These are phyloP conservation scores for Globisporangium spinosum DNA, from an alignment of 352 stramenopile species.

Conservation along the genomic window DNA sequence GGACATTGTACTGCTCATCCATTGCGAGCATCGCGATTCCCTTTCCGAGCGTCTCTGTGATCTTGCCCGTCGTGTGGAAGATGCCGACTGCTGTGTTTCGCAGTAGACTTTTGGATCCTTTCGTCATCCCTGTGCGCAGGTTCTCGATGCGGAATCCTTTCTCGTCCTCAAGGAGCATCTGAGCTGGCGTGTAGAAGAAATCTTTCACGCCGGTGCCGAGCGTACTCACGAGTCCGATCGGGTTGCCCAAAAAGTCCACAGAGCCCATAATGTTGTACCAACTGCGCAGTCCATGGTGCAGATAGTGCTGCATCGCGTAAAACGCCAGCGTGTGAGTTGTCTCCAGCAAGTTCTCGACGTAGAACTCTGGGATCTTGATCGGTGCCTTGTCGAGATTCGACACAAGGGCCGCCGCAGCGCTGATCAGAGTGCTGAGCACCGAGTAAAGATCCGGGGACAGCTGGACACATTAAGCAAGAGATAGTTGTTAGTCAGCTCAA, in stretches of 20 bases:
- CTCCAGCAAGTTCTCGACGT: constrained; percentile 86
- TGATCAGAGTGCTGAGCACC: constrained; percentile 75
- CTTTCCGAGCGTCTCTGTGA: constrained; percentile 86
- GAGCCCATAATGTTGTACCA: constrained; percentile 90
- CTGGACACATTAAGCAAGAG: constrained; percentile 18
- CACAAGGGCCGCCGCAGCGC: constrained; percentile 70
- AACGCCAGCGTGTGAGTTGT: constrained; percentile 82
- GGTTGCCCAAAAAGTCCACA: constrained; percentile 89
- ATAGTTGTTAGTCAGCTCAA: constrained; percentile 9
- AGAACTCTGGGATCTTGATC: constrained; percentile 88
- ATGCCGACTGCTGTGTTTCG: constrained; percentile 86
- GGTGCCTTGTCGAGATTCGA: constrained; percentile 85
- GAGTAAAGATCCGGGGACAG: constrained; percentile 81
- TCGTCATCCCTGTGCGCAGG: constrained; percentile 84
- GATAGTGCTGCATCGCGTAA: constrained; percentile 86
- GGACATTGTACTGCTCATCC: constrained; percentile 86
- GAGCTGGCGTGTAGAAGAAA: constrained; percentile 93
- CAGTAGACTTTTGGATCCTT: constrained; percentile 84
- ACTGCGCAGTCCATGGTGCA: constrained; percentile 77
- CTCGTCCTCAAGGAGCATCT: constrained; percentile 90
- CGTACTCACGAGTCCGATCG: constrained; percentile 87
- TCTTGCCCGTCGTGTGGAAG: constrained; percentile 89
- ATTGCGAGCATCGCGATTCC: constrained; percentile 82
- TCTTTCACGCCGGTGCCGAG: constrained; percentile 90
- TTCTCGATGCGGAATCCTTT: constrained; percentile 84